phyloP scores from a whole-genome alignment of 1,139 yeast genomes.

The Pneumocystis murina region DNA sequence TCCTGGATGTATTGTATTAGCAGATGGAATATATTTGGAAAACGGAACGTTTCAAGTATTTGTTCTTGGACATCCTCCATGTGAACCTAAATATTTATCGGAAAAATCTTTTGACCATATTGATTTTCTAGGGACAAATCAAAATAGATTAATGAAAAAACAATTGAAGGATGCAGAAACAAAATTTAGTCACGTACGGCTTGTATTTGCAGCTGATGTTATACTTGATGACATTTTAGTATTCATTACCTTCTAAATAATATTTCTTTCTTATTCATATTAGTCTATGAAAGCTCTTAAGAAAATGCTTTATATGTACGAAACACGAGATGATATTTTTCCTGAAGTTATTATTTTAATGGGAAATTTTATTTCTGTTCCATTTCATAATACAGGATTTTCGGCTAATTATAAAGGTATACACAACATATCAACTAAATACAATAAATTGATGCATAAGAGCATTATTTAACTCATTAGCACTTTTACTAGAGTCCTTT shows the following conservation, averaged over 20 bases:
- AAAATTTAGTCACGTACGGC: slow-evolving; percentile 38
- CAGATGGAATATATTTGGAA: slow-evolving; percentile 68
- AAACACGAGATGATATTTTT: slow-evolving; percentile 27
- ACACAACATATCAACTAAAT: slow-evolving; percentile 5
- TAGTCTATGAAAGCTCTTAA: slow-evolving; percentile 17
- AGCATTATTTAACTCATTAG: slow-evolving; percentile 38
- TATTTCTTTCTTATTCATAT: slow-evolving; percentile 37
- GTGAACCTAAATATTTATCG: slow-evolving; percentile 55
- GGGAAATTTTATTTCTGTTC: slow-evolving; percentile 58
- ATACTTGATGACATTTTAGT: slow-evolving; percentile 45
- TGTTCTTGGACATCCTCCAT: slow-evolving; percentile 74
- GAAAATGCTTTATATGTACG: background rate
- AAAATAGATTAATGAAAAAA: slow-evolving; percentile 40
- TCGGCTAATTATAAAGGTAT: slow-evolving; percentile 48
- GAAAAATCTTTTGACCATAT: slow-evolving; percentile 60
- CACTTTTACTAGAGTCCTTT: slow-evolving; percentile 37
- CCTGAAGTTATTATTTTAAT: slow-evolving; percentile 48
- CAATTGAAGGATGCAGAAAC: slow-evolving; percentile 44
- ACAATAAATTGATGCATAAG: slow-evolving; percentile 5
- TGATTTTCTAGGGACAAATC: slow-evolving; percentile 59
- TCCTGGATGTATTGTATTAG: slow-evolving; percentile 65
- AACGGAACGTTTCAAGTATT: slow-evolving; percentile 61
- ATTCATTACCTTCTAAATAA: slow-evolving; percentile 46
- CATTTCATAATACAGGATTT: slow-evolving; percentile 39
- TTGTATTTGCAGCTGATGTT: slow-evolving; percentile 62